Percentiles rank a stretch among this genome's conserved stretches.
These are phyloP conservation scores for Stachybotrys chartarum DNA, from an alignment of 2,329 filamentous ascomycete species.

Conservation along the genomic window DNA sequence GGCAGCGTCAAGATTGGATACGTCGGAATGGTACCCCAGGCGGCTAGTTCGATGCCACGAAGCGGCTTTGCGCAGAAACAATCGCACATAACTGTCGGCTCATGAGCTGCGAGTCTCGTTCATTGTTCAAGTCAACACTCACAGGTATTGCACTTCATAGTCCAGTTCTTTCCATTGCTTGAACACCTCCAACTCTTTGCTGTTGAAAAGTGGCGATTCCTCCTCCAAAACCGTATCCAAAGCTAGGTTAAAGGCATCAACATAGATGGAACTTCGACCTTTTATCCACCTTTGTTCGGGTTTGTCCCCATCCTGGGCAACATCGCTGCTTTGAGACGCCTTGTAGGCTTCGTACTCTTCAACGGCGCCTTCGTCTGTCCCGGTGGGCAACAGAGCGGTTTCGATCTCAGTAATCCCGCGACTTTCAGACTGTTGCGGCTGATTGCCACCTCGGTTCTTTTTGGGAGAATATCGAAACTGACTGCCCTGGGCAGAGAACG, in stretches of 20 bases:
- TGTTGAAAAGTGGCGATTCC: slow-evolving; percentile 80
- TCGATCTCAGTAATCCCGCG: slow-evolving; percentile 23
- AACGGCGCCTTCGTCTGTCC: slow-evolving; percentile 64
- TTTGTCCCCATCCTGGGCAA: slow-evolving; percentile 21
- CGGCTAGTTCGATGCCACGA: slow-evolving; percentile 80
- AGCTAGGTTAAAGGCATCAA: slow-evolving; percentile 93
- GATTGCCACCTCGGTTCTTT: slow-evolving; percentile 1
- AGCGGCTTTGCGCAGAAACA: slow-evolving; percentile 87
- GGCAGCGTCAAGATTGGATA: slow-evolving; percentile 63
- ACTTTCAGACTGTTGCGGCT: neutral
- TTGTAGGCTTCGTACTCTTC: slow-evolving; percentile 70
- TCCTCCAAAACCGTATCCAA: slow-evolving; percentile 84
- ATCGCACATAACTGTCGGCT: slow-evolving; percentile 68
- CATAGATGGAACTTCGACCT: slow-evolving; percentile 85
- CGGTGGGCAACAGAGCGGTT: slow-evolving; percentile 58
- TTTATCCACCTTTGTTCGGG: slow-evolving; percentile 52
- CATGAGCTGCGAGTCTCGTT: neutral
- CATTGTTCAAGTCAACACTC: slow-evolving; percentile 25
- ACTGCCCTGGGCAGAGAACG: neutral
- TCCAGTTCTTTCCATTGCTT: slow-evolving; percentile 61
- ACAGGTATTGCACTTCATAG: slow-evolving; percentile 91
- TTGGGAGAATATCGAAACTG: slow-evolving; percentile 3
- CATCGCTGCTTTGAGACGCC: slow-evolving; percentile 41
- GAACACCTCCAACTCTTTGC: slow-evolving; percentile 72
- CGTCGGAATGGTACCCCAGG: slow-evolving; percentile 75